Evolutionary conservation across 1,284 basidiomycete species (phyloP).

Genomic region (Athelia sp.): DNA sequence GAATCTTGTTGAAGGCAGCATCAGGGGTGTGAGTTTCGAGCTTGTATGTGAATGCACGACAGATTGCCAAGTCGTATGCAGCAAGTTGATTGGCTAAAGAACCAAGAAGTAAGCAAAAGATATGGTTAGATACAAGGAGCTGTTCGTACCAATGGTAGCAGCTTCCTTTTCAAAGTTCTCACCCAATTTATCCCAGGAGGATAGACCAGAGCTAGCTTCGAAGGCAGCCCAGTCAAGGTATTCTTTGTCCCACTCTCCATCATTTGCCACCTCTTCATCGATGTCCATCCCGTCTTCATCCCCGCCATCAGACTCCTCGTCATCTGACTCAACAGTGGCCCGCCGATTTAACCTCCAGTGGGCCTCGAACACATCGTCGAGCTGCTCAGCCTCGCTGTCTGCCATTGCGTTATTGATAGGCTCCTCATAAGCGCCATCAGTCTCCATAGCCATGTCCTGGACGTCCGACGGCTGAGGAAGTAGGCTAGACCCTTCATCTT

Average conservation of each 20-base stretch:
- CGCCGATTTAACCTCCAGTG: no score
- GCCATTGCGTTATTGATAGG: no score
- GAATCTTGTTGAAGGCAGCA: conserved; percentile 11
- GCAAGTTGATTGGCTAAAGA: conserved; percentile 12
- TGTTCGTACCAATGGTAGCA: neutral
- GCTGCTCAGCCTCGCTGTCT: neutral
- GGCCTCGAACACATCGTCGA: neutral
- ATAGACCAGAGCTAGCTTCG: conserved; percentile 1
- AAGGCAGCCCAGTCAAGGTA: neutral
- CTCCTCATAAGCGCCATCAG: no score
- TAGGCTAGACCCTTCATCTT: no score
- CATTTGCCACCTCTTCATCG: neutral
- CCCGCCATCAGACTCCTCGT: neutral
- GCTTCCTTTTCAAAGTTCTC: neutral
- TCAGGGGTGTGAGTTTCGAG: conserved; percentile 16
- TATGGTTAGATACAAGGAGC: neutral
- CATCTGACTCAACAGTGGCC: neutral
- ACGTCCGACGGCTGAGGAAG: no score
- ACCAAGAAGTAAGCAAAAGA: neutral
- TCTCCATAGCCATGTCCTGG: no score
- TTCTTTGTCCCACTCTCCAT: neutral
- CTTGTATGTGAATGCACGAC: conserved; percentile 19
- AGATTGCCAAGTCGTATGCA: conserved; percentile 17
- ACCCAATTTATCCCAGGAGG: conserved; percentile 1
- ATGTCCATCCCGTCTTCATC: neutral